Conservation (phyloP, 1,284 basidiomycete species). For the Irpex lacteus region DNA sequence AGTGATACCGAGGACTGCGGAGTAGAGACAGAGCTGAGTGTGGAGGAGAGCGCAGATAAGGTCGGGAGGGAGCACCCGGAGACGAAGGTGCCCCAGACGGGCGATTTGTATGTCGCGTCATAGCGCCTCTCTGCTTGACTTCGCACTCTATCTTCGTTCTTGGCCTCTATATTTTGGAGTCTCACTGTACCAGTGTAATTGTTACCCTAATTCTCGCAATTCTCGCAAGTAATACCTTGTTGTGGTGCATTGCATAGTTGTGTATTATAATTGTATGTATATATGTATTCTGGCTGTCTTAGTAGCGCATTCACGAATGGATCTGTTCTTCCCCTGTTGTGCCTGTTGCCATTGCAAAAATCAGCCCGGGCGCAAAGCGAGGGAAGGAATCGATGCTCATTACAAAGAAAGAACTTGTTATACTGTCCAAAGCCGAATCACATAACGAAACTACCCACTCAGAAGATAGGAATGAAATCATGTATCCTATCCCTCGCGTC, state of each 20-base stretch:
- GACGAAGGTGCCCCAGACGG: slow-evolving; percentile 17
- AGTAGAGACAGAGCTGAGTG: background rate
- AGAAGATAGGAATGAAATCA: slow-evolving; percentile 89
- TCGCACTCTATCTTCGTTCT: no score
- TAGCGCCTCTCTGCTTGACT: background rate
- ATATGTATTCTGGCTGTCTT: no score
- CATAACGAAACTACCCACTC: slow-evolving; percentile 17
- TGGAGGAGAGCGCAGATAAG: slow-evolving; percentile 12
- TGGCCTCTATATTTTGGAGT: no score
- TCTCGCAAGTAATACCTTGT: no score
- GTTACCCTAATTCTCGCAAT: no score
- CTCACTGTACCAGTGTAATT: no score
- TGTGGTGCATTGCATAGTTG: no score
- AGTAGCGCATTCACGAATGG: no score
- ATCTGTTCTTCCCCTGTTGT: no score
- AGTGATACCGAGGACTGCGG: slow-evolving; percentile 5
- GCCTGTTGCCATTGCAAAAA: no score
- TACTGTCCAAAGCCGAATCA: background rate
- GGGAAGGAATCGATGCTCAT: background rate
- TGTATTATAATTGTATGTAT: no score
- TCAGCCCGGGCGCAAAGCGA: no score
- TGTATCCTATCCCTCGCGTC: slow-evolving; percentile 91
- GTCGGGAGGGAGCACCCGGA: slow-evolving; percentile 20
- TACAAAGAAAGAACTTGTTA: background rate
- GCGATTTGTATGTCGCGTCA: slow-evolving; percentile 15